Conservation (phyloP, 805 yeast species). For the Candida saitoana region DNA sequence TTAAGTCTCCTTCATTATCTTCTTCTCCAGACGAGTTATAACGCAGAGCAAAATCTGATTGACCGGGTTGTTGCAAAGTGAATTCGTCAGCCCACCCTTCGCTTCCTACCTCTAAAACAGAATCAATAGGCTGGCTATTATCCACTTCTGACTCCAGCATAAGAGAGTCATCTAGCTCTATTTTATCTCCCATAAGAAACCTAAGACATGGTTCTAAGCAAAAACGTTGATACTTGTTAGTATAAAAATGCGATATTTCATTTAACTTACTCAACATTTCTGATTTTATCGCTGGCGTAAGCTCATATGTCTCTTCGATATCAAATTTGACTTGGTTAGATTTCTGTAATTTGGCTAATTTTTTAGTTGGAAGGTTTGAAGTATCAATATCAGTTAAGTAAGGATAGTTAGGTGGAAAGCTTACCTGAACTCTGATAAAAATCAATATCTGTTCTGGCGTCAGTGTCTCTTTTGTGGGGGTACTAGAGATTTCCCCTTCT, state of each 20-base stretch:
- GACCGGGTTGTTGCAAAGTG: slow-evolving; percentile 31
- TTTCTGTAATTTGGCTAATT: slow-evolving; percentile 16
- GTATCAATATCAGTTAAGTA: slow-evolving; percentile 41
- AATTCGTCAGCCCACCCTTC: slow-evolving; percentile 44
- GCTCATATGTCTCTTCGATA: slow-evolving; percentile 77
- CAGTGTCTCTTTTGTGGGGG: slow-evolving; percentile 9
- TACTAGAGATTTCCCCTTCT: slow-evolving; percentile 4
- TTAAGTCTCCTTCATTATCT: slow-evolving; percentile 33
- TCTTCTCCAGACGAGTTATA: slow-evolving; percentile 26
- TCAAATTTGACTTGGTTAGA: slow-evolving; percentile 38
- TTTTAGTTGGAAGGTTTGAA: slow-evolving; percentile 11
- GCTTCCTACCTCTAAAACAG: slow-evolving; percentile 32
- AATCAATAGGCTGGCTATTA: slow-evolving; percentile 18
- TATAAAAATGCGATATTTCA: slow-evolving; percentile 53
- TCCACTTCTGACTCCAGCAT: slow-evolving; percentile 20
- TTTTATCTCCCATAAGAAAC: slow-evolving; percentile 74
- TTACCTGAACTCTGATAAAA: slow-evolving; percentile 66
- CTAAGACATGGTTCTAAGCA: slow-evolving; percentile 81
- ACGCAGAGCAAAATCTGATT: slow-evolving; percentile 22
- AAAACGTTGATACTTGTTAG: slow-evolving; percentile 51
- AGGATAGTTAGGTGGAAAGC: slow-evolving; percentile 75
- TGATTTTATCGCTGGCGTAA: slow-evolving; percentile 44
- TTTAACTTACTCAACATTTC: slow-evolving; percentile 50
- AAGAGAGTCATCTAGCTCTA: slow-evolving; percentile 38
- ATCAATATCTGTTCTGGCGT: slow-evolving; percentile 40